Evolutionary conservation across 2,329 filamentous ascomycete species (phyloP).

Genomic region (Pestalotiopsis sp.): DNA sequence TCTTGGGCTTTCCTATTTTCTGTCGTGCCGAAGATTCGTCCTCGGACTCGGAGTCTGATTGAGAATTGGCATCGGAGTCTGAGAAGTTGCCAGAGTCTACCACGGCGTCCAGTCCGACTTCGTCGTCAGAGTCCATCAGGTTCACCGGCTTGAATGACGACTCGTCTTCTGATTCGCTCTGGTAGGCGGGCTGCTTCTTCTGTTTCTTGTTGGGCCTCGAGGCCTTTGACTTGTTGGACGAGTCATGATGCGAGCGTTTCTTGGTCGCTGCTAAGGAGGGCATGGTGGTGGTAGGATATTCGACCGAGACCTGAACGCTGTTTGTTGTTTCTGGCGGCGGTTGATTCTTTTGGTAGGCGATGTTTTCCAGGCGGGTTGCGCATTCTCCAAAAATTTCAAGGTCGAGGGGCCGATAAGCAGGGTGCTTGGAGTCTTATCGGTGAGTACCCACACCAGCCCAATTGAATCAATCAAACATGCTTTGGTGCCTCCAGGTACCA

Average conservation of each 20-base stretch:
- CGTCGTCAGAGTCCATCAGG: slow-evolving; percentile 59
- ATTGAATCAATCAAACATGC: too few relatives aligned
- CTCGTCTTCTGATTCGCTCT: slow-evolving; percentile 52
- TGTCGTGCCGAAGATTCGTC: slow-evolving; percentile 28
- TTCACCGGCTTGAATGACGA: slow-evolving; percentile 54
- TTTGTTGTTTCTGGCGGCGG: neutral
- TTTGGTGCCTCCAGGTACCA: too few relatives aligned
- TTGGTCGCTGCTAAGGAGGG: slow-evolving; percentile 29
- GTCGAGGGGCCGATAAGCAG: slow-evolving; percentile 9
- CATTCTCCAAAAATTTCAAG: slow-evolving; percentile 10
- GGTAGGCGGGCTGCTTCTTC: slow-evolving; percentile 51
- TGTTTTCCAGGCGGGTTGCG: neutral
- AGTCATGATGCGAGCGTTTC: slow-evolving; percentile 31
- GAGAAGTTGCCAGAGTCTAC: slow-evolving; percentile 51
- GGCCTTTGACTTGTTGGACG: slow-evolving; percentile 23
- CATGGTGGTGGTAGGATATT: slow-evolving; percentile 7
- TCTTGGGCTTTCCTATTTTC: slow-evolving; percentile 30
- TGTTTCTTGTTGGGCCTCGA: slow-evolving; percentile 53
- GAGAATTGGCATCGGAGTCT: slow-evolving; percentile 21
- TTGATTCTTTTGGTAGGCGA: neutral
- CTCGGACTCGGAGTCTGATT: slow-evolving; percentile 36
- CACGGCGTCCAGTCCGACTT: slow-evolving; percentile 56
- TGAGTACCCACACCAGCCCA: too few relatives aligned
- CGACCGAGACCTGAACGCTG: neutral
- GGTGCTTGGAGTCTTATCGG: neutral